Base-by-base conservation (phyloP, 2,329 filamentous ascomycete genomes). In the Claviceps pazoutovae region DNA sequence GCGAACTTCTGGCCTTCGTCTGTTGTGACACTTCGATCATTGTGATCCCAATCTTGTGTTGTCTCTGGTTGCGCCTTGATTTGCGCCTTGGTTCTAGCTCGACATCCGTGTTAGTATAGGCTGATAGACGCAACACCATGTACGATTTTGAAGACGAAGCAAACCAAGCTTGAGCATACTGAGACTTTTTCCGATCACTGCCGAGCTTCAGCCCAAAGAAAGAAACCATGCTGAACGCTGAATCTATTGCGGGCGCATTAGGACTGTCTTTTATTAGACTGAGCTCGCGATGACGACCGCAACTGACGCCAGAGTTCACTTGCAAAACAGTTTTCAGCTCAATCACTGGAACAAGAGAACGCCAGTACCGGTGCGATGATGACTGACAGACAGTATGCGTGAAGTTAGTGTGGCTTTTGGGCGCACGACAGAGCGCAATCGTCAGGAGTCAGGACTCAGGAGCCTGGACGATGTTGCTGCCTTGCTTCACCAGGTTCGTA, bases 151-250 rank as follows among this genome's bases (percentile, higher is more conserved):
- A 14, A 41, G 11, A 23, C 41, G 23, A 34, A n/a, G 51, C 39
- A 54, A 63, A 59, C 16, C 23, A 23, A 26, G 34, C 19, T 4
- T 14, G 38, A 52, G 42, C 51, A 21, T 62, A 71, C 75, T 70
- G 62, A n/a, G 66, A 73, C 71, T 76, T 78, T 64, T 79, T 80
- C 66, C 73, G 79, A 55, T 76, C 74, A 57, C 70, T 69, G 48
- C 75, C 74, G 54, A 79, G 68, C 61, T 74, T 78, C 60, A 80
- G 65, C 48, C 76, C 76, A 56, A 80, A 79, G 56, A 80, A 77
- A 2, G 78, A 79, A 21, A 80, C 77, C 78, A 80, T 80, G n/a
- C 36, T 45, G 49, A 43, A 39, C 36, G 11, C 21, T 39, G 26
- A 4, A 30, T 34, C 43, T 36, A 13, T 51, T n/a, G 16, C n/a